These are phyloP conservation scores for Solanum pennellii DNA, from an alignment of 257 asterid genomes.

Conservation along the genomic window DNA sequence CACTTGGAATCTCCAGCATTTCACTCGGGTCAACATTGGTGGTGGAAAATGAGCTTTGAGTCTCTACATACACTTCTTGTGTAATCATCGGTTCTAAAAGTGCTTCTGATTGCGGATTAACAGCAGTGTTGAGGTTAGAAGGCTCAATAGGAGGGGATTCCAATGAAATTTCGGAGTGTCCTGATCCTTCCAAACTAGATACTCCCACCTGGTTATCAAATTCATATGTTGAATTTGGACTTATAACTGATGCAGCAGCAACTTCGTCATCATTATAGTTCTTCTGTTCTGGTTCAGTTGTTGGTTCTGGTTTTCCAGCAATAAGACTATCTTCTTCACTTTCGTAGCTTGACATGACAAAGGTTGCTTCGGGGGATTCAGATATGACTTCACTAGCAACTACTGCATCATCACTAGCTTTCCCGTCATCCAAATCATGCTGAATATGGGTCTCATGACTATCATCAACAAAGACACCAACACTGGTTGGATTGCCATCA, in stretches of 20 bases:
- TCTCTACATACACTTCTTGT: slow-evolving; percentile 21
- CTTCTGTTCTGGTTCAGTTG: slow-evolving; percentile 24
- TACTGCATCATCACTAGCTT: slow-evolving; percentile 20
- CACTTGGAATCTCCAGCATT: slow-evolving; percentile 19
- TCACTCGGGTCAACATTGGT: slow-evolving; percentile 10
- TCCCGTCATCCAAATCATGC: slow-evolving; percentile 20
- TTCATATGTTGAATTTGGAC: slow-evolving; percentile 17
- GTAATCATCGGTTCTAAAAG: slow-evolving; percentile 26
- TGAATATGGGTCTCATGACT: slow-evolving; percentile 15
- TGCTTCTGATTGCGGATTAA: slow-evolving; percentile 22
- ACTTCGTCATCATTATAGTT: slow-evolving; percentile 14
- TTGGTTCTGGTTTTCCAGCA: slow-evolving; percentile 22
- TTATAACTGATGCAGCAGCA: slow-evolving; percentile 22
- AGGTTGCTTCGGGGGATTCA: slow-evolving; percentile 23
- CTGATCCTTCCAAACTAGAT: slow-evolving; percentile 24
- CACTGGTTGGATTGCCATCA: slow-evolving; percentile 25
- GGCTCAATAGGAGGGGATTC: slow-evolving; percentile 34
- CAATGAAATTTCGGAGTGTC: slow-evolving; percentile 8
- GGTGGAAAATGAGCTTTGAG: slow-evolving; percentile 23
- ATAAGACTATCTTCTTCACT: slow-evolving; percentile 17
- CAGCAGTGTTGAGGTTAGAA: slow-evolving; percentile 4
- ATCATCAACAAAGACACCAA: slow-evolving; percentile 11
- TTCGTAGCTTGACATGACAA: slow-evolving; percentile 20
- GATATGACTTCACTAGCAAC: slow-evolving; percentile 35
- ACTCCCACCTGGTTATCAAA: slow-evolving; percentile 17